Conservation (phyloP, 208 protist species). For the Leishmania aethiopica region DNA sequence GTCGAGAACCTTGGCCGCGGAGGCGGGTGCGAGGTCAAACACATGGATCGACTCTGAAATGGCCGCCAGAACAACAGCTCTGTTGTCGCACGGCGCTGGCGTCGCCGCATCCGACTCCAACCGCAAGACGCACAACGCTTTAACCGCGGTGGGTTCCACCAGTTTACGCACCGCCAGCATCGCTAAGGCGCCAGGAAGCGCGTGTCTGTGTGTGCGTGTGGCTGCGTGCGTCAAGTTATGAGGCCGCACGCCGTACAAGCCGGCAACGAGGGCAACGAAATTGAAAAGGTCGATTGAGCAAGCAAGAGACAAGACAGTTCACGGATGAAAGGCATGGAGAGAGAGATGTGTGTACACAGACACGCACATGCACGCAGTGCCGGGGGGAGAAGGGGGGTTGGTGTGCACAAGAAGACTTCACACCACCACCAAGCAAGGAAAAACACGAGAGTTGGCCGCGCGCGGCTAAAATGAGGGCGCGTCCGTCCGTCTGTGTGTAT, state of each 20-base stretch:
- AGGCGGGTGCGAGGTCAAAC: slow-evolving; percentile 22
- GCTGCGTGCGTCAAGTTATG: neutral
- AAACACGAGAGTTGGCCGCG: neutral
- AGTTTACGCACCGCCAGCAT: slow-evolving; percentile 35
- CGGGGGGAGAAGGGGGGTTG: neutral
- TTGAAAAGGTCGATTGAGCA: neutral
- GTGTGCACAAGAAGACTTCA: neutral
- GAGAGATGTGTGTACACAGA: neutral
- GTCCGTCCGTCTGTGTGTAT: neutral
- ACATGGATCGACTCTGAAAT: slow-evolving; percentile 36
- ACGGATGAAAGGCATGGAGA: neutral
- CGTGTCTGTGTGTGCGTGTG: neutral
- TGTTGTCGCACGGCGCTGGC: neutral
- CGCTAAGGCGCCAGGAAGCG: neutral
- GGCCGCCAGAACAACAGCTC: slow-evolving; percentile 32
- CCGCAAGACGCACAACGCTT: slow-evolving; percentile 31
- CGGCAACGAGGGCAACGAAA: neutral
- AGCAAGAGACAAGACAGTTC: neutral
- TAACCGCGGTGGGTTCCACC: slow-evolving; percentile 22
- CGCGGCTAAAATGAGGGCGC: neutral
- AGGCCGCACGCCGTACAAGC: neutral
- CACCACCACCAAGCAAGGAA: neutral
- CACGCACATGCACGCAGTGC: neutral
- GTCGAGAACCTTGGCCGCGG: neutral
- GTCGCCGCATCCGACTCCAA: slow-evolving; percentile 14